Conservation (phyloP, 192 early-diverging fungal genomes). For the Rhizophagus clarus region DNA sequence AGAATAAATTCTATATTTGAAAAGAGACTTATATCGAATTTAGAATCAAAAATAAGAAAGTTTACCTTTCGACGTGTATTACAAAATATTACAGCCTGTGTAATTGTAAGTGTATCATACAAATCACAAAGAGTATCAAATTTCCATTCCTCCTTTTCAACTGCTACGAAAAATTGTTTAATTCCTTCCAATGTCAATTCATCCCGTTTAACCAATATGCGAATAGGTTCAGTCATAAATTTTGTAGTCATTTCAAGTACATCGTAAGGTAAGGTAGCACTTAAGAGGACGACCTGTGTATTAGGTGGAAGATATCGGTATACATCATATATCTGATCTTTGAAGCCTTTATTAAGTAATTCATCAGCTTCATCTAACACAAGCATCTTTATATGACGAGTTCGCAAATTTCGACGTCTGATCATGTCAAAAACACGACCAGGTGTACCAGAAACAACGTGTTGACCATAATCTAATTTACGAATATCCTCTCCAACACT, state of each 20-base stretch:
- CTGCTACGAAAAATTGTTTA: constrained; percentile 98
- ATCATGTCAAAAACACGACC: constrained; percentile 99
- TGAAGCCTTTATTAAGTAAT: constrained; percentile 91
- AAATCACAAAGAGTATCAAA: constrained; percentile 97
- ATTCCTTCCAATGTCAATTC: constrained; percentile 98
- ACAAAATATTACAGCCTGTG: constrained; percentile 99
- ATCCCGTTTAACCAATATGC: constrained; percentile 97
- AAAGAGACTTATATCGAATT: background rate
- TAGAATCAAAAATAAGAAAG: background rate
- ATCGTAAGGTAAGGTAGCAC: constrained; percentile 92
- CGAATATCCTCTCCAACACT: constrained; percentile 90
- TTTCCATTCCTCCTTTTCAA: constrained; percentile 98
- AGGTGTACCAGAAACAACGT: constrained; percentile 94
- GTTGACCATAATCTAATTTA: constrained; percentile 89
- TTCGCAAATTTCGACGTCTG: constrained; percentile 77
- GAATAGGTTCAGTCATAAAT: constrained; percentile 96
- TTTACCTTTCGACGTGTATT: constrained; percentile 90
- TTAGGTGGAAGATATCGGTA: constrained; percentile 90
- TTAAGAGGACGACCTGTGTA: constrained; percentile 91
- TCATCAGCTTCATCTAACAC: constrained; percentile 98
- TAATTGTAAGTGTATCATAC: constrained; percentile 95
- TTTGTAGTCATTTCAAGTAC: constrained; percentile 96
- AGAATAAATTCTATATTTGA: background rate
- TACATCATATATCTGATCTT: constrained; percentile 96
- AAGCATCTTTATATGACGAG: constrained; percentile 90